These are phyloP conservation scores for Auxenochlorella pyrenoidosa DNA, from an alignment of 139 green algal species.

Conservation along the genomic window DNA sequence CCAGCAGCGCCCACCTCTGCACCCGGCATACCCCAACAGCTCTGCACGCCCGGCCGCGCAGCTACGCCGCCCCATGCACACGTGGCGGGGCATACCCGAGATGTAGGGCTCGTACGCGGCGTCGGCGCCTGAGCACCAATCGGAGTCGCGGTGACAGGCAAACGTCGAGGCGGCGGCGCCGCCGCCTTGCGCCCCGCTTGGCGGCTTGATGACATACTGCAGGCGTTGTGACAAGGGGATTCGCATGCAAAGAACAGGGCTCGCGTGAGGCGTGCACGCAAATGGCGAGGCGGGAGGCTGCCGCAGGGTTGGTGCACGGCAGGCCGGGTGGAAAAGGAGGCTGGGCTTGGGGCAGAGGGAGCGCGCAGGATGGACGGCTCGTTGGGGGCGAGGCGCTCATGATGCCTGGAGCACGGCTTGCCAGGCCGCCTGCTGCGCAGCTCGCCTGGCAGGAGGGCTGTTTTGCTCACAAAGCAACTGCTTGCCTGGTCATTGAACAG, in stretches of 20 bases:
- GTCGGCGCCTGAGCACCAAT: slow-evolving; percentile 25
- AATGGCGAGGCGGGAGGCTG: too few relatives aligned
- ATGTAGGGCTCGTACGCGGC: slow-evolving; percentile 15
- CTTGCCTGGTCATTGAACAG: slow-evolving; percentile 49
- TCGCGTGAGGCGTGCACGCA: too few relatives aligned
- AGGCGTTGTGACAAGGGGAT: background rate
- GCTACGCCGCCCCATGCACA: background rate
- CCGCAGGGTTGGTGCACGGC: too few relatives aligned
- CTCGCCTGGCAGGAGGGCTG: too few relatives aligned
- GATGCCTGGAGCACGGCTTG: too few relatives aligned
- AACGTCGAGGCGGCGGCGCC: slow-evolving; percentile 22
- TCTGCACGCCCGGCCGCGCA: background rate
- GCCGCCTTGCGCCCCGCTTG: background rate
- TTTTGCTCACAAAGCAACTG: too few relatives aligned
- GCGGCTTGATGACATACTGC: slow-evolving; percentile 60
- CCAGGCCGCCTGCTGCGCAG: too few relatives aligned
- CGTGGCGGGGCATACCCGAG: slow-evolving; percentile 6
- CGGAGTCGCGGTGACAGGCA: slow-evolving; percentile 48
- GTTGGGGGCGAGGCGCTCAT: too few relatives aligned
- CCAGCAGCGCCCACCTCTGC: background rate
- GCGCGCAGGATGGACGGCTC: too few relatives aligned
- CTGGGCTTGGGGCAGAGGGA: too few relatives aligned
- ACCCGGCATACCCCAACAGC: background rate
- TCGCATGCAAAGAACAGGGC: too few relatives aligned
- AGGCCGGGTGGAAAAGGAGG: too few relatives aligned